A percentile compares a stretch with the other conserved stretches of the same genome.
Evolutionary conservation across 1,284 basidiomycete species (phyloP).

Genomic region (Lentinus polychrous): DNA sequence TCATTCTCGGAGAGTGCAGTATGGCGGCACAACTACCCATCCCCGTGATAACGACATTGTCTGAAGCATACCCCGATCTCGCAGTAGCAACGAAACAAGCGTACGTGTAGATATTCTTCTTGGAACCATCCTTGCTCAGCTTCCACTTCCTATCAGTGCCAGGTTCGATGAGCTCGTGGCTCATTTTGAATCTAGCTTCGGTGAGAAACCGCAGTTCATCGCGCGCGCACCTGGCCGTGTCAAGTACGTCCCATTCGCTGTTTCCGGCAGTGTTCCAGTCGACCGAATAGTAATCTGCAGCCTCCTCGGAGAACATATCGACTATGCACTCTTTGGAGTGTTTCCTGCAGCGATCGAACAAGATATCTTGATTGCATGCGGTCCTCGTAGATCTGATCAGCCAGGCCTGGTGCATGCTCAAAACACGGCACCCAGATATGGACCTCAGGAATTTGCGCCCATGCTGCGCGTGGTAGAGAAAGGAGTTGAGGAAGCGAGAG

Average conservation of each 20-base stretch:
- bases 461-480: slow-evolving; percentile 16
- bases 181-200: slow-evolving; percentile 62
- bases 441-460: slow-evolving; percentile 50
- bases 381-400: slow-evolving; percentile 31
- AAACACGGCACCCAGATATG: slow-evolving; percentile 61
- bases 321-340: slow-evolving; percentile 77
- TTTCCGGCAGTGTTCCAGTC: slow-evolving; percentile 4
- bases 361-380: slow-evolving; percentile 81
- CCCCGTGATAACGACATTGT: slow-evolving; percentile 56
- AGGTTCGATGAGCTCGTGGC: slow-evolving; percentile 62
- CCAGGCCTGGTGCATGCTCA: slow-evolving; percentile 47
- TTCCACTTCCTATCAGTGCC: slow-evolving; percentile 24
- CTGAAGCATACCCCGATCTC: slow-evolving; percentile 52
- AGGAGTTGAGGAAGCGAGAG: slow-evolving; percentile 1
- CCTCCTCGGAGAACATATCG: slow-evolving; percentile 76
- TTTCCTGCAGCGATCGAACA: slow-evolving; percentile 81
- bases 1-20: slow-evolving; percentile 4
- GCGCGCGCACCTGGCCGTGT: slow-evolving; percentile 81
- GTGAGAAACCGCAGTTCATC: slow-evolving; percentile 61
- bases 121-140: not conserved
- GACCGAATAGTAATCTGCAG: slow-evolving; percentile 5
- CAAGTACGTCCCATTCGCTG: slow-evolving; percentile 48
- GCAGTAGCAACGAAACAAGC: slow-evolving; percentile 53
- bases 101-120: slow-evolving; percentile 23
- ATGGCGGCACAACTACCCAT: slow-evolving; percentile 60